Conservation (phyloP, 2,329 filamentous ascomycete genomes). For the Cladophialophora psammophila region DNA sequence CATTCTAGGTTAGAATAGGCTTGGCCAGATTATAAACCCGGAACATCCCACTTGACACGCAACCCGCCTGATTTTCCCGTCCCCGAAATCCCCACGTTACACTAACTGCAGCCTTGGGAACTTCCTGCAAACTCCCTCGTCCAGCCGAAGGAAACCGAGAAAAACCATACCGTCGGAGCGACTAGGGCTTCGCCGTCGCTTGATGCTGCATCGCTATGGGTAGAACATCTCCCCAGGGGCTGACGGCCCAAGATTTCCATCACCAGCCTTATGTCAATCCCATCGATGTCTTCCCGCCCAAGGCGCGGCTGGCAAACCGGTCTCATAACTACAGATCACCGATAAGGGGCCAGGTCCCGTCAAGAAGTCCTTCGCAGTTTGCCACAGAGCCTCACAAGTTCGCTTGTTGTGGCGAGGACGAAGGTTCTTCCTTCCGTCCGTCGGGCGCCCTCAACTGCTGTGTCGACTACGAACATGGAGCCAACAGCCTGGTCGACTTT, state of each 20-base stretch:
- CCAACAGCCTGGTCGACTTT: slow-evolving; percentile 9
- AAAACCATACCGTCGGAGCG: background rate
- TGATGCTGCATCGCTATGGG: slow-evolving; percentile 20
- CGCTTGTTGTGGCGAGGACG: slow-evolving; percentile 32
- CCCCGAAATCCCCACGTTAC: slow-evolving; percentile 14
- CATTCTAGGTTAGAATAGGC: background rate
- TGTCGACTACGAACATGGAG: slow-evolving; percentile 18
- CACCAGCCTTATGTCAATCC: slow-evolving; percentile 38
- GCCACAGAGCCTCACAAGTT: slow-evolving; percentile 27
- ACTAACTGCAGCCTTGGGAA: slow-evolving; percentile 24
- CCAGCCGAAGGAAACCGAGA: background rate
- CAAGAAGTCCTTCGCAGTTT: slow-evolving; percentile 28
- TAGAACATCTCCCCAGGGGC: slow-evolving; percentile 31
- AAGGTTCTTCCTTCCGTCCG: slow-evolving; percentile 16
- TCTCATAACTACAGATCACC: slow-evolving; percentile 27
- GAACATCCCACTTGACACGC: background rate
- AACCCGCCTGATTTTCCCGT: slow-evolving; percentile 10
- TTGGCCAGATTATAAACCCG: background rate
- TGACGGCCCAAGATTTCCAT: slow-evolving; percentile 37
- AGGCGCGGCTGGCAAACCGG: slow-evolving; percentile 29
- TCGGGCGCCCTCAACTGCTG: slow-evolving; percentile 27
- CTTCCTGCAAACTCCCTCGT: background rate
- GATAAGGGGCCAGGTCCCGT: slow-evolving; percentile 23
- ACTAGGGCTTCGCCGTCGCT: background rate
- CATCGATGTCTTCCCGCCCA: slow-evolving; percentile 33